Percentiles rank a stretch among this genome's conserved stretches.
phyloP scores from a whole-genome alignment of 345 rosid genomes.

The Brassica juncea region DNA sequence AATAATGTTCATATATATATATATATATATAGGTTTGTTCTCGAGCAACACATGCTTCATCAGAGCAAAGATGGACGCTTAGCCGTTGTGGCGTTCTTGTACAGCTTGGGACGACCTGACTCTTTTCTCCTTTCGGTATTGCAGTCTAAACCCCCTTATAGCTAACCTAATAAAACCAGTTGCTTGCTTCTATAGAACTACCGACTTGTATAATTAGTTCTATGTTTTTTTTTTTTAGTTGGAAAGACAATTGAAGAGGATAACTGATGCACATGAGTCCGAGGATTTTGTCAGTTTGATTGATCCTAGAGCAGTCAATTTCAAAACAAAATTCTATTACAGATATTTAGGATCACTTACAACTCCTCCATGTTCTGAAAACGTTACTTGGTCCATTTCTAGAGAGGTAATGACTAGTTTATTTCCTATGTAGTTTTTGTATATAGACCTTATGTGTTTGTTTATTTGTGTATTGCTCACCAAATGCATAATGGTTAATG shows the following conservation, averaged over 20 bases:
- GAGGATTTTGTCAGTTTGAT: slow-evolving; percentile 47
- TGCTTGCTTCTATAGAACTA: not conserved
- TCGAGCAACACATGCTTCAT: slow-evolving; percentile 85
- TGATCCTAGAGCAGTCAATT: slow-evolving; percentile 52
- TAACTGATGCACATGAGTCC: slow-evolving; percentile 39
- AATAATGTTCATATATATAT: not conserved
- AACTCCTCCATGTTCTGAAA: slow-evolving; percentile 79
- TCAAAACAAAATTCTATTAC: slow-evolving; percentile 61
- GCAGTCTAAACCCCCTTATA: not conserved
- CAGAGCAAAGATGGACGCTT: slow-evolving; percentile 45
- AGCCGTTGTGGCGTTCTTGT: slow-evolving; percentile 55
- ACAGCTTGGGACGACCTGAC: slow-evolving; percentile 56
- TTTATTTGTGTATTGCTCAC: not conserved
- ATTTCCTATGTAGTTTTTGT: not conserved
- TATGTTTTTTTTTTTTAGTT: slow-evolving; percentile 40
- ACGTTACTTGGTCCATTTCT: slow-evolving; percentile 69
- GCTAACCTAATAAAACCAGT: not conserved
- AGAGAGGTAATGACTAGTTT: slow-evolving; percentile 48
- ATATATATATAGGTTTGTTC: slow-evolving; percentile 36
- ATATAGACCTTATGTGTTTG: not conserved
- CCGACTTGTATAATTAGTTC: not conserved
- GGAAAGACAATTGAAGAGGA: slow-evolving; percentile 36
- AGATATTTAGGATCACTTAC: slow-evolving; percentile 90
- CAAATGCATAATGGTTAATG: not conserved
- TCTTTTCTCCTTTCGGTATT: slow-evolving; percentile 59